phyloP scores from a whole-genome alignment of 805 yeast species.

The Candida saitoana region DNA sequence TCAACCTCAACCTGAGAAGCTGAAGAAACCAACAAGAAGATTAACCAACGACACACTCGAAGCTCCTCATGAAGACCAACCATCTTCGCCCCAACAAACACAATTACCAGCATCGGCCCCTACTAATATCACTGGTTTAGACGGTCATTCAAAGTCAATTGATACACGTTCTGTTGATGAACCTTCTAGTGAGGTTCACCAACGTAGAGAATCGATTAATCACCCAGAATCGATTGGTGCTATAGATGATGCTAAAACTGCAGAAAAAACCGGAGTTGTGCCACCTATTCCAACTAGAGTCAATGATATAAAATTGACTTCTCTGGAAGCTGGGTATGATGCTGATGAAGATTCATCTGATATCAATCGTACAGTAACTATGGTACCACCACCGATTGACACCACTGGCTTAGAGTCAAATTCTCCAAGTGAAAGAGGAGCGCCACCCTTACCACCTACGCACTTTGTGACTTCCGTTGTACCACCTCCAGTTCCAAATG shows the following conservation, averaged over 20 bases:
- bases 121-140: not conserved
- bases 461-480: slow-evolving; percentile 6
- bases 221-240: slow-evolving; percentile 2
- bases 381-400: not conserved
- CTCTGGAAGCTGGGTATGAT: slow-evolving; percentile 53
- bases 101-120: slow-evolving; percentile 5
- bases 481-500: slow-evolving; percentile 7
- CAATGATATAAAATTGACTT: slow-evolving; percentile 17
- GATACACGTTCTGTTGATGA: slow-evolving; percentile 2
- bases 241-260: not conserved
- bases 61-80: slow-evolving; percentile 20
- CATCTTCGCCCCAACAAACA: slow-evolving; percentile 1
- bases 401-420: not conserved
- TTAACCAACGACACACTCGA: slow-evolving; percentile 8
- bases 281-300: not conserved
- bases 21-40: slow-evolving; percentile 11
- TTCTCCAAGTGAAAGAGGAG: slow-evolving; percentile 1
- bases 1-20: slow-evolving; percentile 10
- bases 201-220: slow-evolving; percentile 3
- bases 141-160: not conserved
- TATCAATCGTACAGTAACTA: slow-evolving; percentile 10
- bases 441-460: slow-evolving; percentile 11
- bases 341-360: slow-evolving; percentile 56
- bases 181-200: slow-evolving; percentile 9
- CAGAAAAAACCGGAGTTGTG: not conserved